Conservation (phyloP, 495 filamentous ascomycete genomes). For the Thozetella sp. region DNA sequence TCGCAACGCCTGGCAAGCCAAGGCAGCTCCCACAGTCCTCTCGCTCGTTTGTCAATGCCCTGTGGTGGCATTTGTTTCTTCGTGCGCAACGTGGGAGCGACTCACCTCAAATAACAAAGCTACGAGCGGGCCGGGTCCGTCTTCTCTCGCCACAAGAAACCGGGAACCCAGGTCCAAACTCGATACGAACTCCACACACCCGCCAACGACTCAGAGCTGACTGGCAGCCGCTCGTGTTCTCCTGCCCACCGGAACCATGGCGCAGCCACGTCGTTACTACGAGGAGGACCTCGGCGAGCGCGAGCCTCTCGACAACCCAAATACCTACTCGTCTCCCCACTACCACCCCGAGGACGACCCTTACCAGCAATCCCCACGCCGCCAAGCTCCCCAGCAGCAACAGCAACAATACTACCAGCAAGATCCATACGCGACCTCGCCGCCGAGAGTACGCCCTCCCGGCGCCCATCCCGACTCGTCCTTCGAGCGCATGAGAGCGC, state of each 20-base stretch:
- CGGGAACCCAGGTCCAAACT: neutral
- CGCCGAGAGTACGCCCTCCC: conserved; percentile 23
- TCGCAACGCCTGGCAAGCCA: too few relatives aligned
- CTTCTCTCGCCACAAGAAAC: too few relatives aligned
- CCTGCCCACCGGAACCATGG: neutral
- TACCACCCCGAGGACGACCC: conserved; percentile 15
- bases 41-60: too few relatives aligned
- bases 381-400: conserved; percentile 19
- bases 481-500: conserved; percentile 38
- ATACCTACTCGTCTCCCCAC: neutral
- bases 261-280: neutral
- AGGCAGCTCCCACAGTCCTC: too few relatives aligned
- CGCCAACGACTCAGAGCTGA: neutral
- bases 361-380: conserved; percentile 16
- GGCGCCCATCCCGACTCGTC: conserved; percentile 43
- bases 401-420: conserved; percentile 24
- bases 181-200: neutral
- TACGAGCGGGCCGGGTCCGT: too few relatives aligned
- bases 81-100: neutral
- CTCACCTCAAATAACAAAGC: neutral
- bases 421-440: conserved; percentile 18
- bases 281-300: neutral
- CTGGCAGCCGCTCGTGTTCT: neutral
- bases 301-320: neutral
- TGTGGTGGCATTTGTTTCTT: too few relatives aligned